Evolutionary conservation across 139 green algal genomes (phyloP), one percentile per base, ranked within the genome.

Genomic region (Chlorella sp.): DNA sequence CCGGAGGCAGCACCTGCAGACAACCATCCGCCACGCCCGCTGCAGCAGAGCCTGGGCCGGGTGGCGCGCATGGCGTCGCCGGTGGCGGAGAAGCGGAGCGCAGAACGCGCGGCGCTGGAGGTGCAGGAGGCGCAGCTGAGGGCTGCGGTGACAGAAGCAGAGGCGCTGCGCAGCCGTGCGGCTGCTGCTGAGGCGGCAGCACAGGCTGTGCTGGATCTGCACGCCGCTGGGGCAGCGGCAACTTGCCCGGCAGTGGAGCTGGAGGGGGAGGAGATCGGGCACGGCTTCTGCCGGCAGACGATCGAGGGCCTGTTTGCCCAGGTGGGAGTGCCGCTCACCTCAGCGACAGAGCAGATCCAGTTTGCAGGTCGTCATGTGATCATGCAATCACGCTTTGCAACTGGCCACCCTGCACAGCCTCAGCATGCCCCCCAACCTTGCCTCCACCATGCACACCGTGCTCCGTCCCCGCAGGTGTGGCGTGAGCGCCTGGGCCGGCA

Each of bases 401-500:
- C n/a, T n/a, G n/a, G n/a, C n/a, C n/a, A n/a, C n/a, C n/a, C n/a
- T n/a, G n/a, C n/a, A n/a, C n/a, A n/a, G n/a, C n/a, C n/a, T n/a
- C n/a, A n/a, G n/a, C n/a, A n/a, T n/a, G n/a, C n/a, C n/a, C n/a
- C n/a, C n/a, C n/a, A n/a, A n/a, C n/a, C n/a, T n/a, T n/a, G n/a
- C n/a, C n/a, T n/a, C n/a, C n/a, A n/a, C n/a, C n/a, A n/a, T n/a
- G n/a, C 44, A 30, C 20, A 2, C 60, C 21, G 9, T 30, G 2
- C 23, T 21, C 38, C 21, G 9, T 13, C 13, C 11, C 30, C 23
- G 55, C 74, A 81, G 76, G 56, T 83, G 62, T 83, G 78, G 78
- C 78, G 78, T 7, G 78, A 83, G 78, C 62, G 78, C 15, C 78
- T 83, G n/a, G 78, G 25, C 0, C 78, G 78, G 0, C 78, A 83